Conservation (phyloP, 116 monocot genomes). For the Phalaenopsis hybrid region DNA sequence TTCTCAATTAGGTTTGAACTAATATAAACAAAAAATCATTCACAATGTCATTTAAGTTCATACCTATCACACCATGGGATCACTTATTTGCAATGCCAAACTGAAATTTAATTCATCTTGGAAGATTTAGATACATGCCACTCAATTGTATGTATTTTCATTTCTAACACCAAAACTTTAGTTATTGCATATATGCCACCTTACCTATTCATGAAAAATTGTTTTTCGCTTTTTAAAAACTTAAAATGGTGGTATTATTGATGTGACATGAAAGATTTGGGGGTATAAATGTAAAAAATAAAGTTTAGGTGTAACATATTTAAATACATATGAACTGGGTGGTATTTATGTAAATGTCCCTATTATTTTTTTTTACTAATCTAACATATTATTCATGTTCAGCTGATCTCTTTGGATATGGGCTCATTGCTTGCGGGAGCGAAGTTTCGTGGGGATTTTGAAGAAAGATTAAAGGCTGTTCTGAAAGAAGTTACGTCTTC, state of each 20-base stretch:
- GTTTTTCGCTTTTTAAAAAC: too few species aligned
- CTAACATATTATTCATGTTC: neutral
- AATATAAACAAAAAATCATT: neutral
- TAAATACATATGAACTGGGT: too few species aligned
- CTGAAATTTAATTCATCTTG: neutral
- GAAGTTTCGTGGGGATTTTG: conserved; percentile 92
- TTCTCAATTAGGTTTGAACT: neutral
- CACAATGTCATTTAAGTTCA: neutral
- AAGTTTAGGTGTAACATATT: too few species aligned
- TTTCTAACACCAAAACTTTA: too few species aligned
- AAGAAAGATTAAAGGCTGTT: conserved; percentile 90
- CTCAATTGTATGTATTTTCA: too few species aligned
- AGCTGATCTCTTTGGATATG: conserved; percentile 91
- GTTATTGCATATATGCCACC: too few species aligned
- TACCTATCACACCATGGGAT: neutral
- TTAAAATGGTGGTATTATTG: too few species aligned
- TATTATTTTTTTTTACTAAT: neutral
- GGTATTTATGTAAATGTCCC: too few species aligned
- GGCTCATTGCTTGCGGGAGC: conserved; percentile 86
- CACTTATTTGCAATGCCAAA: neutral
- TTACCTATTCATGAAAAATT: too few species aligned
- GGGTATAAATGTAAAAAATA: too few species aligned
- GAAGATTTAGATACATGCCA: too few species aligned
- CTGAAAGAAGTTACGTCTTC: conserved; percentile 83
- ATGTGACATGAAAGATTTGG: too few species aligned